These are phyloP conservation scores for Lasiosphaeris hirsuta DNA, from an alignment of 495 filamentous ascomycete species.

Conservation along the genomic window DNA sequence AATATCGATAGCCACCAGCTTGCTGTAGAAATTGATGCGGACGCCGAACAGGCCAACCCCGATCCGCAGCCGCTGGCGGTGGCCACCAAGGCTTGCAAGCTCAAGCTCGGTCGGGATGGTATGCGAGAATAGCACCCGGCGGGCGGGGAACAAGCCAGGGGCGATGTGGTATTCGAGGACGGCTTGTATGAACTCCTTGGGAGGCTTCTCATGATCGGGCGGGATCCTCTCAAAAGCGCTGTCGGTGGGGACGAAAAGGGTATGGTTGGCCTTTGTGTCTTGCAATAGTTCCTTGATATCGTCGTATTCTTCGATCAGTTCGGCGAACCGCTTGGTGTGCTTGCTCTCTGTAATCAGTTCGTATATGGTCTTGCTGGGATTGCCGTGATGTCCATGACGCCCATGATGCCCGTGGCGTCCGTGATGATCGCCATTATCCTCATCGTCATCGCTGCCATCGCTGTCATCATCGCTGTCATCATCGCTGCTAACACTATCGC, in stretches of 20 bases:
- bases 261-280: constrained; percentile 65
- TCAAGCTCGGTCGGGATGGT: constrained; percentile 69
- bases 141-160: constrained; percentile 57
- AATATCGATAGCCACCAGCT: constrained; percentile 62
- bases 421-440: not conserved
- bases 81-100: constrained; percentile 51
- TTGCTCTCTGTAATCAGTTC: constrained; percentile 69
- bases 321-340: constrained; percentile 70
- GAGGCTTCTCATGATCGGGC: constrained; percentile 37
- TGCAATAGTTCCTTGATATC: constrained; percentile 70
- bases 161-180: constrained; percentile 70
- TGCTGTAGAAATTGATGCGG: constrained; percentile 69
- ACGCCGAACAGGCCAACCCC: constrained; percentile 53
- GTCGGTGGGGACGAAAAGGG: constrained; percentile 77
- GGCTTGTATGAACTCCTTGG: constrained; percentile 61
- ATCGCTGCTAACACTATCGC: no score
- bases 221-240: constrained; percentile 68
- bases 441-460: not conserved
- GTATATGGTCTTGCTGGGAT: constrained; percentile 68
- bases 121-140: constrained; percentile 54
- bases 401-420: constrained; percentile 7
- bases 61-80: constrained; percentile 66
- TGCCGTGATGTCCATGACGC: constrained; percentile 26
- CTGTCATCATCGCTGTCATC: constrained; percentile 2
- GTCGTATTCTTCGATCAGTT: constrained; percentile 64